A percentile compares a stretch with the other conserved stretches of the same genome.
phyloP scores from a whole-genome alignment of 305 asterid species.

The Ajuga reptans region DNA sequence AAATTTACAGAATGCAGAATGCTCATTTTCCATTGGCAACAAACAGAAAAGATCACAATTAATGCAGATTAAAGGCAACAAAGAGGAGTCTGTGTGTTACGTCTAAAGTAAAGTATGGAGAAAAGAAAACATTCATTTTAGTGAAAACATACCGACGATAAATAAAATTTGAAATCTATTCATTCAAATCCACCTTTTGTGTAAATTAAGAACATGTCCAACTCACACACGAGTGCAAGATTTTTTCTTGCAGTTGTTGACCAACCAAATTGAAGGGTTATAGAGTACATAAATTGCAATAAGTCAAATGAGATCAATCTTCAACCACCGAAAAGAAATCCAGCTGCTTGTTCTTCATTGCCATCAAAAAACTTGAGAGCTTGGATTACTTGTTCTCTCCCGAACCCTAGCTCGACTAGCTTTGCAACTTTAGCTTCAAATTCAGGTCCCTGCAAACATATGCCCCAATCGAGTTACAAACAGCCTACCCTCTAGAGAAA shows the following conservation, averaged over 20 bases:
- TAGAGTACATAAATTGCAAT: conserved; percentile 20
- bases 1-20: too few species aligned
- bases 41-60: too few species aligned
- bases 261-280: conserved; percentile 14
- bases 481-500: background rate
- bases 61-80: too few species aligned
- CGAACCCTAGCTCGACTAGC: conserved; percentile 87
- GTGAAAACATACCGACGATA: too few species aligned
- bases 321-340: conserved; percentile 87
- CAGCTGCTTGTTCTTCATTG: conserved; percentile 92
- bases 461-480: background rate
- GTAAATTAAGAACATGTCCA: conserved; percentile 7
- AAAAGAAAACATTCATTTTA: background rate
- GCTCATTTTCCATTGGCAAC: too few species aligned
- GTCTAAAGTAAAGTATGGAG: too few species aligned
- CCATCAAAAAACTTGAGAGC: conserved; percentile 77
- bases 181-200: background rate
- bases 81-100: too few species aligned
- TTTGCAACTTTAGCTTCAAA: conserved; percentile 82
- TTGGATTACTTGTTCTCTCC: conserved; percentile 71
- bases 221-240: conserved; percentile 23
- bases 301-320: background rate
- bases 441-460: conserved; percentile 55
- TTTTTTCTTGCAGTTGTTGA: conserved; percentile 23
- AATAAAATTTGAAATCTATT: background rate